phyloP scores from a whole-genome alignment of 768 basidiomycete genomes.

The Tulasnella sp. region DNA sequence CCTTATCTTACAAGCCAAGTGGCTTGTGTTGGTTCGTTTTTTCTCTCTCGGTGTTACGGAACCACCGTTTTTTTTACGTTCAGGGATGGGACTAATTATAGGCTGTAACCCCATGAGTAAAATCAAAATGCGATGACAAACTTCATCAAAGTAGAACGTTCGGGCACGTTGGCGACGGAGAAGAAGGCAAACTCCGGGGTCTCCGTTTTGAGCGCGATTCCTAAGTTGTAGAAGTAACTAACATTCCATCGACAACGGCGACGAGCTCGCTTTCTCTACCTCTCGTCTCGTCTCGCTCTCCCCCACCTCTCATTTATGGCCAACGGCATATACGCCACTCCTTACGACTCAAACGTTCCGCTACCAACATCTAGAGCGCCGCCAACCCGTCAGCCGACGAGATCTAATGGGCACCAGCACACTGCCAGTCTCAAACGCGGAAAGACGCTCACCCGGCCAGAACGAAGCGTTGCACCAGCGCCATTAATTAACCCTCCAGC shows the following conservation, averaged over 20 bases:
- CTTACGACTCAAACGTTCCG: slow-evolving; percentile 35
- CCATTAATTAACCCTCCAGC: slow-evolving; percentile 84
- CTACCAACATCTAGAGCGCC: slow-evolving; percentile 53
- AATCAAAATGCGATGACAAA: too few species aligned
- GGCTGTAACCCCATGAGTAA: too few species aligned
- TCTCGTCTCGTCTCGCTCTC: not conserved
- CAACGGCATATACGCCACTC: not conserved
- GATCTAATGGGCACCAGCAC: slow-evolving; percentile 8
- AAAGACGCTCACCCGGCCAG: slow-evolving; percentile 94
- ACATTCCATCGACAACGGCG: not conserved
- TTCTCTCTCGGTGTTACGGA: too few species aligned
- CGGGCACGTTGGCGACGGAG: too few species aligned
- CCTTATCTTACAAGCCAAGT: too few species aligned
- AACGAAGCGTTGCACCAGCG: slow-evolving; percentile 85
- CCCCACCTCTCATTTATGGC: not conserved
- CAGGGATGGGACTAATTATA: too few species aligned
- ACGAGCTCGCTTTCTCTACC: slow-evolving; percentile 1
- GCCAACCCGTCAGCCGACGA: slow-evolving; percentile 34
- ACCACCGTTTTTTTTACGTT: too few species aligned
- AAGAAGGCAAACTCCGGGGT: too few species aligned
- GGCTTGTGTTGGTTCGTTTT: too few species aligned
- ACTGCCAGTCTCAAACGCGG: slow-evolving; percentile 61
- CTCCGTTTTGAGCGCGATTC: too few species aligned
- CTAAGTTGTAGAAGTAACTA: too few species aligned
- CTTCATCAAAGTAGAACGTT: too few species aligned